Conservation (phyloP, 495 filamentous ascomycete species). For the Podospora pseudocomata region DNA sequence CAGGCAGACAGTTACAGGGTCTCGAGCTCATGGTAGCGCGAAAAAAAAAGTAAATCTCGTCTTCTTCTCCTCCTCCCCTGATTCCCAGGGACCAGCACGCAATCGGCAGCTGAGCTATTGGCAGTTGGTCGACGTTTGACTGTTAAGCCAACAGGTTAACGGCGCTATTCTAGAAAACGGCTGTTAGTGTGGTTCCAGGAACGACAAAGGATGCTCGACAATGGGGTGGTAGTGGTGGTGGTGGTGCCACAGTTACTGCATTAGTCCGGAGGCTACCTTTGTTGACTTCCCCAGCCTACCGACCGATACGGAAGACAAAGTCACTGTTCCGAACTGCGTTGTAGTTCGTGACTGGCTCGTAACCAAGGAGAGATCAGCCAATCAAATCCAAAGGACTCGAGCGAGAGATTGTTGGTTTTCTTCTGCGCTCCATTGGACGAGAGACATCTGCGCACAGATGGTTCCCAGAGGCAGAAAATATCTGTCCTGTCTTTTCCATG, state of each 20-base stretch:
- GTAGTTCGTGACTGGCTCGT: not conserved
- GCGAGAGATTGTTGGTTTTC: not conserved
- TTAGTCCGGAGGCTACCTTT: not conserved
- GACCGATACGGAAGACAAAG: not conserved
- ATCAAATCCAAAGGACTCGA: not conserved
- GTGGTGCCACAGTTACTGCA: not conserved
- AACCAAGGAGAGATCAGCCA: not conserved
- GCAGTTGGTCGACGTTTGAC: too few relatives aligned
- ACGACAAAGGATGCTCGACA: not conserved
- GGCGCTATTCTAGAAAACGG: not conserved
- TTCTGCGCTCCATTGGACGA: not conserved
- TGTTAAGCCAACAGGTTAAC: too few relatives aligned
- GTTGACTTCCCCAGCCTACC: not conserved
- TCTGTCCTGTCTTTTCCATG: too few relatives aligned
- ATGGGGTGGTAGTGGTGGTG: not conserved
- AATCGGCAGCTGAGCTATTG: not conserved
- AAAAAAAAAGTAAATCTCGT: not conserved
- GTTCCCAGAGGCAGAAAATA: not conserved
- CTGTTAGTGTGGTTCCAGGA: not conserved
- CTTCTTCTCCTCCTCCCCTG: not conserved
- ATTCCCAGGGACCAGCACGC: not conserved
- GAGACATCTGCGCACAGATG: not conserved
- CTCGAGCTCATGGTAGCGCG: not conserved
- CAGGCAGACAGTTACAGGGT: conserved; percentile 1
- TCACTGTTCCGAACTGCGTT: not conserved